Conservation (phyloP, 1,284 basidiomycete genomes). For the Rhodotorula sp. region DNA sequence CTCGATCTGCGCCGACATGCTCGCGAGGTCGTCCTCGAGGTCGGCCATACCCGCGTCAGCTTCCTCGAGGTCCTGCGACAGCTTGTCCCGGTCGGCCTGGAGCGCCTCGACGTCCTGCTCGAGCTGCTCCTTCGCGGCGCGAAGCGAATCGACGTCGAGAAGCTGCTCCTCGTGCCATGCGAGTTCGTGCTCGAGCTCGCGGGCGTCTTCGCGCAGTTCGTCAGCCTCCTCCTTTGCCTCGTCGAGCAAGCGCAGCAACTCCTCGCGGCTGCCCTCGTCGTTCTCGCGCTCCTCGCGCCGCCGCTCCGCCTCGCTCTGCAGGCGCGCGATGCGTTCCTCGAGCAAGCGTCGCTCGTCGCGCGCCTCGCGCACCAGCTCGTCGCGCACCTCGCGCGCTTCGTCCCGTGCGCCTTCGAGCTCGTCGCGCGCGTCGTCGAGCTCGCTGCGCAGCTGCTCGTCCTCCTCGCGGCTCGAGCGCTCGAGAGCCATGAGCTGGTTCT, state of each 20-base stretch:
- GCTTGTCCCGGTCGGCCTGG: not conserved
- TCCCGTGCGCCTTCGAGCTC: constrained; percentile 20
- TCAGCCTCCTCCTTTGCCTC: constrained; percentile 1
- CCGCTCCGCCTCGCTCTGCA: constrained; percentile 15
- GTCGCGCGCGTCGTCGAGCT: constrained; percentile 16
- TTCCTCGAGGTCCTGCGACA: not conserved
- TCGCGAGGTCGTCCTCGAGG: not conserved
- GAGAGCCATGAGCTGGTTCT: constrained; percentile 28
- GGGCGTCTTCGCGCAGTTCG: constrained; percentile 2
- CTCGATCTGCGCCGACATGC: not conserved
- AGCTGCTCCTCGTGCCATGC: constrained; percentile 23
- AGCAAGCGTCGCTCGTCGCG: constrained; percentile 4
- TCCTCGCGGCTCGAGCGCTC: constrained; percentile 9
- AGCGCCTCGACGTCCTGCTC: not conserved
- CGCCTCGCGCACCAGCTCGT: not conserved
- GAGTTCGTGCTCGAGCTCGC: constrained; percentile 25
- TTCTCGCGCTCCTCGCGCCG: constrained; percentile 17
- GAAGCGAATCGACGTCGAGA: not conserved
- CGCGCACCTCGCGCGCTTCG: constrained; percentile 9
- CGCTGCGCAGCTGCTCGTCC: not conserved
- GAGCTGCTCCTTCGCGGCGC: not conserved
- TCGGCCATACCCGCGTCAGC: not conserved
- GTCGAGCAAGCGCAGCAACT: constrained; percentile 5
- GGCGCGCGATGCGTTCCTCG: not conserved
- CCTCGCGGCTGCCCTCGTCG: constrained; percentile 1